These are phyloP conservation scores for Diaporthe sp. DNA, from an alignment of 2,329 filamentous ascomycete genomes.

Conservation along the genomic window DNA sequence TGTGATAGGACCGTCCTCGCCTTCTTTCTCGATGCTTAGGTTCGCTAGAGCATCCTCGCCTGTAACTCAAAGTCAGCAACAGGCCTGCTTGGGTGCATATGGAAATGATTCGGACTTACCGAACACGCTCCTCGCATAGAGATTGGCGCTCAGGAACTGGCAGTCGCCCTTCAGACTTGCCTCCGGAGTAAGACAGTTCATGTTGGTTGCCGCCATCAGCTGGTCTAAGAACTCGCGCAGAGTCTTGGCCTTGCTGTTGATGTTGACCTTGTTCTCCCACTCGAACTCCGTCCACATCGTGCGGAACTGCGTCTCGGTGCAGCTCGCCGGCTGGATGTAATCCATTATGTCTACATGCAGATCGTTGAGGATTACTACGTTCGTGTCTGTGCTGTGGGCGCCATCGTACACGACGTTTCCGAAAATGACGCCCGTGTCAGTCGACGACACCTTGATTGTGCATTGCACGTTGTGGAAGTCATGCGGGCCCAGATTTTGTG, in stretches of 20 bases:
- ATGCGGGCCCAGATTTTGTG: conserved; percentile 93
- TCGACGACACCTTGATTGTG: conserved; percentile 98
- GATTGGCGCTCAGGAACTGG: conserved; percentile 96
- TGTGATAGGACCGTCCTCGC: conserved; percentile 93
- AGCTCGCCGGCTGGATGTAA: conserved; percentile 97
- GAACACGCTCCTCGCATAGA: conserved; percentile 97
- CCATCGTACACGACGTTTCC: conserved; percentile 99
- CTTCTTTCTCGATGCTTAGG: conserved; percentile 97
- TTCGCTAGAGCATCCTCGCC: conserved; percentile 99
- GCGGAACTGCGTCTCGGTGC: conserved; percentile 97
- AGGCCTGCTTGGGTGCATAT: conserved; percentile 28
- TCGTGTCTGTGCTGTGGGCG: conserved; percentile 89
- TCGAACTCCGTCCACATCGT: conserved; percentile 99
- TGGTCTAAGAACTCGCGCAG: conserved; percentile 93
- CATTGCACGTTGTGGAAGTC: conserved; percentile 99
- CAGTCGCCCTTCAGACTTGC: conserved; percentile 97
- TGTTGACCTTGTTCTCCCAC: conserved; percentile 99
- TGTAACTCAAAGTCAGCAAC: conserved; percentile 54
- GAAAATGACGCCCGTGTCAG: conserved; percentile 98
- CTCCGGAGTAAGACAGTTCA: conserved; percentile 97
- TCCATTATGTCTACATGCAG: conserved; percentile 99
- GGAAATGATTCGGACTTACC: conserved; percentile 74
- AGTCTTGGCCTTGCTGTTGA: conserved; percentile 95
- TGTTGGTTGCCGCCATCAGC: conserved; percentile 98
- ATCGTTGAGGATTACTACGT: conserved; percentile 98